Conservation (phyloP, 78 protist genomes). For the Thecamonas trahens region DNA sequence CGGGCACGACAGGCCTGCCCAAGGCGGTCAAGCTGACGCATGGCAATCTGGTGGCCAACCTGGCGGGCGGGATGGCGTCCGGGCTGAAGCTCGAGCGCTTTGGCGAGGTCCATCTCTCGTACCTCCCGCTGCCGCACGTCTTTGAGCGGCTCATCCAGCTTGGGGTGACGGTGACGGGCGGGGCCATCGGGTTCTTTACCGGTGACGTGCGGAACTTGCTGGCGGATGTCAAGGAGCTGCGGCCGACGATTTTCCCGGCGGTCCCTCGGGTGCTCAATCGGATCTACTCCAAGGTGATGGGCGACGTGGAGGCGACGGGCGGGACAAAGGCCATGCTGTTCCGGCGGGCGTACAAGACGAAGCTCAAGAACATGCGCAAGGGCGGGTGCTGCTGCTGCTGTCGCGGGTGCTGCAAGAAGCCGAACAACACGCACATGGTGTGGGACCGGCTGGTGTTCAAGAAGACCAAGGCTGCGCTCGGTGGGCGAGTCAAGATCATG, state of each 20-base stretch:
- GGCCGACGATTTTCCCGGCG: constrained; percentile 81
- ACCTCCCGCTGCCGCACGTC: constrained; percentile 93
- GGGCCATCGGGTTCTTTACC: constrained; percentile 61
- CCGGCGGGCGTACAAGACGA: constrained; percentile 47
- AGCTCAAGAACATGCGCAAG: constrained; percentile 7
- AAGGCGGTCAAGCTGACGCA: constrained; percentile 56
- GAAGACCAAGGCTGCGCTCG: constrained; percentile 35
- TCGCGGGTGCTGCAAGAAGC: neutral
- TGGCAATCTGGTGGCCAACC: neutral
- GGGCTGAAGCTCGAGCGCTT: neutral
- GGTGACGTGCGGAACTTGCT: constrained; percentile 51
- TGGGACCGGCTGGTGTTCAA: constrained; percentile 37
- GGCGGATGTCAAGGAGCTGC: constrained; percentile 65
- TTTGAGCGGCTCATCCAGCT: constrained; percentile 62
- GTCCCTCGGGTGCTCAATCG: constrained; percentile 92
- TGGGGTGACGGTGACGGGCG: constrained; percentile 25
- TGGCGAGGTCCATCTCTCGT: constrained; percentile 61
- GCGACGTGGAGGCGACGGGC: constrained; percentile 16
- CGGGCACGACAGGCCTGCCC: constrained; percentile 94
- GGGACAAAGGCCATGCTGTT: constrained; percentile 45
- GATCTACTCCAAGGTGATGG: constrained; percentile 59
- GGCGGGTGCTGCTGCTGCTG: neutral
- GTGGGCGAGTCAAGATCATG: constrained; percentile 77
- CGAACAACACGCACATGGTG: neutral
- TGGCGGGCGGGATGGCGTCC: constrained; percentile 3